Percentiles rank a stretch among this genome's conserved stretches.
phyloP scores from a whole-genome alignment of 2,329 filamentous ascomycete species.

The Neurospora crassa region DNA sequence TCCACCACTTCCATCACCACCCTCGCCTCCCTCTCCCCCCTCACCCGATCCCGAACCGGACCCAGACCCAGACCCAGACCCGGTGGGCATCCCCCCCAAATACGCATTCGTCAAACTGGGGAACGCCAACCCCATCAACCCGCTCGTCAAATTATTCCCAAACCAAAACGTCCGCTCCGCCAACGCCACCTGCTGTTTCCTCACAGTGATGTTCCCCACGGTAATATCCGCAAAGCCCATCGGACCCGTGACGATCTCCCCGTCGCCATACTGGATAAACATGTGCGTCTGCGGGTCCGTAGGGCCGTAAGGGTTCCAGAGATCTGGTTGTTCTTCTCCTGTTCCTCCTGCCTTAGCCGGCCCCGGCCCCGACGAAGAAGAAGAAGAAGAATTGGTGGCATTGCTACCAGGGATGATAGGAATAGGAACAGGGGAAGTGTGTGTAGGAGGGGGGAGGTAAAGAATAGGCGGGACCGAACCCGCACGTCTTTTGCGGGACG shows the following conservation, averaged over 20 bases:
- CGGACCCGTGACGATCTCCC: conserved; percentile 36
- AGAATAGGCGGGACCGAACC: conserved; percentile 29
- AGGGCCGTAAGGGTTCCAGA: conserved; percentile 25
- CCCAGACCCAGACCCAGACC: background rate
- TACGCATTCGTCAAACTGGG: conserved; percentile 40
- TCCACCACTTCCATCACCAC: background rate
- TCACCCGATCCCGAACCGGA: background rate
- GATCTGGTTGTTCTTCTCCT: conserved; percentile 16
- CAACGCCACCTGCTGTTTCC: conserved; percentile 37
- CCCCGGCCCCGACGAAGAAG: too few relatives aligned
- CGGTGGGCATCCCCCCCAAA: conserved; percentile 21
- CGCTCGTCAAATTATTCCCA: conserved; percentile 42
- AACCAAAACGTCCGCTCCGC: conserved; percentile 41
- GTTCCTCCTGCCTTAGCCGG: background rate
- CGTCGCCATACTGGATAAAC: conserved; percentile 36
- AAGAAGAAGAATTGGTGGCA: background rate
- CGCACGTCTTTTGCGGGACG: conserved; percentile 25
- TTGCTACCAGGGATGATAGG: background rate
- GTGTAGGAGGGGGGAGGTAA: background rate
- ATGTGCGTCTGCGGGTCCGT: conserved; percentile 34
- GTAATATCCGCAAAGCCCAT: conserved; percentile 37
- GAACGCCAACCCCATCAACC: conserved; percentile 41
- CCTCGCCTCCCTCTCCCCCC: background rate
- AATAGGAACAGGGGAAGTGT: background rate
- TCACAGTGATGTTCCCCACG: conserved; percentile 34